These are phyloP conservation scores for Fusarium equiseti DNA, from an alignment of 2,329 filamentous ascomycete species.

Conservation along the genomic window DNA sequence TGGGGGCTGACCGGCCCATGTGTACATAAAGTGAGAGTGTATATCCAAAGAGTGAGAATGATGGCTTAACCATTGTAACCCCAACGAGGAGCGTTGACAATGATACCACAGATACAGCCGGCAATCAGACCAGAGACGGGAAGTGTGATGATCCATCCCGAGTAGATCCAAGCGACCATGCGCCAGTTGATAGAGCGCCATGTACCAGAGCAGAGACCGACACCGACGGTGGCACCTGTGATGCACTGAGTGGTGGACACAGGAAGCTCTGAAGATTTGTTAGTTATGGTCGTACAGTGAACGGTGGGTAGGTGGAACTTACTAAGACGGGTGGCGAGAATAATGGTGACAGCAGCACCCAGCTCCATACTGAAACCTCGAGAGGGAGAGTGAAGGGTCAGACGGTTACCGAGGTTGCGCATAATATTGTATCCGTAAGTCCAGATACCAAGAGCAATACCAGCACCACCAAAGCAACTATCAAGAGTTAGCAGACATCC, in stretches of 20 bases:
- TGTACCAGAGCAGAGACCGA: constrained; percentile 71
- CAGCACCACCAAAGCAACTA: constrained; percentile 62
- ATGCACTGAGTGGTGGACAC: constrained; percentile 76
- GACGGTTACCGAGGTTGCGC: constrained; percentile 71
- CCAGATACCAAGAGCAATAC: constrained; percentile 68
- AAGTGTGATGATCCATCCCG: constrained; percentile 72
- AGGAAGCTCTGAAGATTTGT: constrained; percentile 60
- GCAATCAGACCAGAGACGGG: constrained; percentile 68
- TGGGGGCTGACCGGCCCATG: neutral
- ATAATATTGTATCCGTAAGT: constrained; percentile 76
- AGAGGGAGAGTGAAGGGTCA: constrained; percentile 71
- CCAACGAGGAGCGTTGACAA: constrained; percentile 71
- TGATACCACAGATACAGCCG: constrained; percentile 71
- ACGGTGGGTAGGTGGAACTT: constrained; percentile 20
- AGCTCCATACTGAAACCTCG: constrained; percentile 72
- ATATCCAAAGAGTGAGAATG: neutral
- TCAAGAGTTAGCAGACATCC: rapidly evolving
- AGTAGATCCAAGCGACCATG: constrained; percentile 71
- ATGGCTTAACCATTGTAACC: constrained; percentile 35
- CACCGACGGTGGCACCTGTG: constrained; percentile 71
- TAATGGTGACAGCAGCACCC: constrained; percentile 70
- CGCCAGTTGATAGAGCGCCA: constrained; percentile 73
- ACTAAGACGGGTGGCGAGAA: constrained; percentile 72
- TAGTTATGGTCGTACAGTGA: neutral
- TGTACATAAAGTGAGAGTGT: neutral